Base-by-base conservation (phyloP, 75 land plant species). In the Chamaecyparis obtusa region DNA sequence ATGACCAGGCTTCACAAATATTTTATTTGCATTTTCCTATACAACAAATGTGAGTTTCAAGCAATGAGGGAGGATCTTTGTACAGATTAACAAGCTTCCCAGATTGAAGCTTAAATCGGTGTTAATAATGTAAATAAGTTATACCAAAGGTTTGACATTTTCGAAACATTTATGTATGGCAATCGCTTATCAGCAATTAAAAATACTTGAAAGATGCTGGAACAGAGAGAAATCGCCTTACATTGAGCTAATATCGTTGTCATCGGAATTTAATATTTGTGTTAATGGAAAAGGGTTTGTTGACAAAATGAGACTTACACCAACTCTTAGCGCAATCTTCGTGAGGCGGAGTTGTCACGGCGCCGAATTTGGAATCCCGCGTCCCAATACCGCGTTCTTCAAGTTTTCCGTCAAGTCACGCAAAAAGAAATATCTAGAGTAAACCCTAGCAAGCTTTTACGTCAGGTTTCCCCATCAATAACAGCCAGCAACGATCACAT, bases 301-400 rank as follows among this genome's bases (percentile, higher is more conserved):
- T 74, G 76, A 74, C 83, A 81, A 44, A 46, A 32, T 81, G 48
- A 30, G 46, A 46, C 83, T 81, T 74, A 74, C 83, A 81, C 48
- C 51, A 81, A 81, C 83, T 81, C 21, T 81, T 43, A 49, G 49
- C 83, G 33, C n/a, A 81, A 81, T 81, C 49, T 46, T 81, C 51
- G 83, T 44, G 11, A 46, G 30, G 54, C 48, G 49, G 83, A 44
- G 83, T 41, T 81, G 83, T 81, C 83, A 81, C 54, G 49, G 43
- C 30, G 51, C 81, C 69, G 69, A 74, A 74, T 24, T 33, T 74
- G 83, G 83, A 81, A 81, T 81, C 83, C 51, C 83, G 83, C 83
- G 83, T 81, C 3, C 83, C 83, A n/a, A 81, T 46, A 27, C 32
- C 83, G 83, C 83, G 83, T 81, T 46, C 32, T 44, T 46, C 83